Evolutionary conservation across 495 filamentous ascomycete species (phyloP).

Genomic region (Jackrogersella multiformis): DNA sequence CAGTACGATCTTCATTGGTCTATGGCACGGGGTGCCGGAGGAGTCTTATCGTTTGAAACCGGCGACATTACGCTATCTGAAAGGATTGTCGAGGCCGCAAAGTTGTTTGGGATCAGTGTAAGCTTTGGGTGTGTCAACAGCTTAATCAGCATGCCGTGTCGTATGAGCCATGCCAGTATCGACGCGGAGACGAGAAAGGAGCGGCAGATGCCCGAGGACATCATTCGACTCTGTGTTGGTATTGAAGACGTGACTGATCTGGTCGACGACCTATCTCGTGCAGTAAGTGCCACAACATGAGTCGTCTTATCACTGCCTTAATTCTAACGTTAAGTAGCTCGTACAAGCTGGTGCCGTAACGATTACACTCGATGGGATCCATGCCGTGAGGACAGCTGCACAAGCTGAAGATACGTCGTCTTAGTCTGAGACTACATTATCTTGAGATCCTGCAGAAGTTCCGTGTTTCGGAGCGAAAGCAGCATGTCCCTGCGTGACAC

Average conservation of each 20-base stretch:
- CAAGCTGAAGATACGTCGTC: conserved; percentile 37
- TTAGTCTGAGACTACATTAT: conserved; percentile 39
- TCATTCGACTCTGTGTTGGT: conserved; percentile 93
- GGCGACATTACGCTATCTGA: conserved; percentile 83
- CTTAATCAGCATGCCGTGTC: conserved; percentile 98
- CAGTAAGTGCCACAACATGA: conserved; percentile 69
- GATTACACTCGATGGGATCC: conserved; percentile 79
- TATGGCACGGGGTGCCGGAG: conserved; percentile 92
- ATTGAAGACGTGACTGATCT: conserved; percentile 95
- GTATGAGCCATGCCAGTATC: conserved; percentile 99
- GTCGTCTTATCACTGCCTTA: conserved; percentile 17
- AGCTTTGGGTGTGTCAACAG: conserved; percentile 98
- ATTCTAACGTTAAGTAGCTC: conserved; percentile 63
- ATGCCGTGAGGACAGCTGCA: conserved; percentile 56
- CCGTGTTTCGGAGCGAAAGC: conserved; percentile 29
- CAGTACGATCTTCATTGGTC: conserved; percentile 96
- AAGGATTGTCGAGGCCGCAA: conserved; percentile 90
- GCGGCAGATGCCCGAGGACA: conserved; percentile 91
- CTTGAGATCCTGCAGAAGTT: conserved; percentile 42
- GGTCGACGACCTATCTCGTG: conserved; percentile 89
- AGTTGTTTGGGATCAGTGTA: conserved; percentile 93
- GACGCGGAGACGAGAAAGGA: conserved; percentile 92
- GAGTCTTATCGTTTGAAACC: conserved; percentile 95
- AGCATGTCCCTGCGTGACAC: conserved; percentile 33
- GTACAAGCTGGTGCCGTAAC: conserved; percentile 94